phyloP scores from a whole-genome alignment of 1,139 yeast genomes.

The Magnusiomyces paraingens region DNA sequence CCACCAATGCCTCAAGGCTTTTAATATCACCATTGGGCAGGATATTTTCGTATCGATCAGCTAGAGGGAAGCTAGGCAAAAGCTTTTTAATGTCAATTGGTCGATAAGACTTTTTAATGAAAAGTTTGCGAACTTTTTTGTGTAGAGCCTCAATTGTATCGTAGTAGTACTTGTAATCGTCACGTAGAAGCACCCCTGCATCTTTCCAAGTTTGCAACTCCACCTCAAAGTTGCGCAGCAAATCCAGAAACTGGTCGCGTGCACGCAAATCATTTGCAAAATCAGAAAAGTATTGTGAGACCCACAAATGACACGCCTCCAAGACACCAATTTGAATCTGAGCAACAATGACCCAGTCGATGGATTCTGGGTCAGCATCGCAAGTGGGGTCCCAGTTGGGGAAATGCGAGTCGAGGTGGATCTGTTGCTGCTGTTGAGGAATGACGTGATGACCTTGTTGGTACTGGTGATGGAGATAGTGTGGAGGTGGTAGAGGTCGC shows the following conservation, averaged over 20 bases:
- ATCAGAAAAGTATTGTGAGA: constrained; percentile 67
- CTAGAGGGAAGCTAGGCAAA: constrained; percentile 24
- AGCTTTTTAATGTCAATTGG: constrained; percentile 44
- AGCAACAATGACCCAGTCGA: constrained; percentile 53
- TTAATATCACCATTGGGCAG: constrained; percentile 23
- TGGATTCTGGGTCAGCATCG: constrained; percentile 29
- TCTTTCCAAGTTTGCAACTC: constrained; percentile 63
- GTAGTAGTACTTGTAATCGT: constrained; percentile 29
- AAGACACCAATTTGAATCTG: constrained; percentile 77
- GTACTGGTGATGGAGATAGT: background rate
- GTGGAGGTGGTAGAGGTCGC: background rate
- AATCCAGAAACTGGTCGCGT: constrained; percentile 55
- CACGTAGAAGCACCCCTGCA: constrained; percentile 27
- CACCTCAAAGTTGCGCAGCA: constrained; percentile 62
- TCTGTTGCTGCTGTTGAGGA: constrained; percentile 1
- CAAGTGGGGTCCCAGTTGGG: constrained; percentile 23
- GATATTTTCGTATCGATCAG: constrained; percentile 22
- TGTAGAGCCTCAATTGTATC: constrained; percentile 48
- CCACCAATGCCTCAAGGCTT: constrained; percentile 49
- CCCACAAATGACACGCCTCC: constrained; percentile 67
- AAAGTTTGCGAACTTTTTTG: constrained; percentile 62
- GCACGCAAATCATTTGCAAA: constrained; percentile 64
- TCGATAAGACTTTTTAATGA: constrained; percentile 72
- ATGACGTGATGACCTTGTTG: constrained; percentile 3
- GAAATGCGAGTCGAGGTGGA: background rate